Evolutionary conservation across 2,329 filamentous ascomycete genomes (phyloP).

Genomic region (Ceratocystis ficicola): DNA sequence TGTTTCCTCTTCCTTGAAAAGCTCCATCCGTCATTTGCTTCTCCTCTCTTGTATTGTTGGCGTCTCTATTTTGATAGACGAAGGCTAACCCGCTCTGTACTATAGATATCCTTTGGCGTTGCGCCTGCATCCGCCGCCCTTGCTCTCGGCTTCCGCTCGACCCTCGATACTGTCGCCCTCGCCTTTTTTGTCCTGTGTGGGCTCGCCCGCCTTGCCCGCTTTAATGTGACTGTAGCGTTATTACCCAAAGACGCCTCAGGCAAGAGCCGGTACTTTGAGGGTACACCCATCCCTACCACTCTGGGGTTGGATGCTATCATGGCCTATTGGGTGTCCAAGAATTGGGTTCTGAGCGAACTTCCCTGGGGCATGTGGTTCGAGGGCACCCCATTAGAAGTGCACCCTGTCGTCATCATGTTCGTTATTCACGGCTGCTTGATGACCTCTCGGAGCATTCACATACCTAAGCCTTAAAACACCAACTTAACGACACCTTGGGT

Average conservation of each 20-base stretch:
- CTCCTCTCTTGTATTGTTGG: not conserved
- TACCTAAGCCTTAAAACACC: conserved; percentile 61
- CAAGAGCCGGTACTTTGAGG: conserved; percentile 93
- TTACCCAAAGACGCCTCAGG: conserved; percentile 85
- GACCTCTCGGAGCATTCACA: conserved; percentile 88
- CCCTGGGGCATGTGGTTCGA: conserved; percentile 59
- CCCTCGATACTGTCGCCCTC: conserved; percentile 66
- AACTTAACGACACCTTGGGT: too few relatives aligned
- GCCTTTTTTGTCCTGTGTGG: conserved; percentile 90
- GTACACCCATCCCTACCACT: conserved; percentile 87
- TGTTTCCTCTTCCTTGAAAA: not conserved
- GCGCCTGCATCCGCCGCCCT: conserved; percentile 81
- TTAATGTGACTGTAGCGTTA: conserved; percentile 87
- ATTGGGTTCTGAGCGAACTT: conserved; percentile 67
- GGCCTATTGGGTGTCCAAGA: conserved; percentile 75
- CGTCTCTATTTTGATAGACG: not conserved
- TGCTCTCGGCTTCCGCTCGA: conserved; percentile 73
- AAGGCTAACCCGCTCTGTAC: not conserved
- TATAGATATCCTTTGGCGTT: conserved; percentile 86
- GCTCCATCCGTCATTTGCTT: not conserved
- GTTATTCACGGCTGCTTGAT: conserved; percentile 83
- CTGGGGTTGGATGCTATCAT: conserved; percentile 70
- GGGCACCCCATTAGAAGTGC: conserved; percentile 64
- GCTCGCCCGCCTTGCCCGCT: conserved; percentile 82
- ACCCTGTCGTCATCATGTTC: conserved; percentile 71